Conservation (phyloP, 192 early-diverging fungal species). For the Gorgonomyces haynaldii region DNA sequence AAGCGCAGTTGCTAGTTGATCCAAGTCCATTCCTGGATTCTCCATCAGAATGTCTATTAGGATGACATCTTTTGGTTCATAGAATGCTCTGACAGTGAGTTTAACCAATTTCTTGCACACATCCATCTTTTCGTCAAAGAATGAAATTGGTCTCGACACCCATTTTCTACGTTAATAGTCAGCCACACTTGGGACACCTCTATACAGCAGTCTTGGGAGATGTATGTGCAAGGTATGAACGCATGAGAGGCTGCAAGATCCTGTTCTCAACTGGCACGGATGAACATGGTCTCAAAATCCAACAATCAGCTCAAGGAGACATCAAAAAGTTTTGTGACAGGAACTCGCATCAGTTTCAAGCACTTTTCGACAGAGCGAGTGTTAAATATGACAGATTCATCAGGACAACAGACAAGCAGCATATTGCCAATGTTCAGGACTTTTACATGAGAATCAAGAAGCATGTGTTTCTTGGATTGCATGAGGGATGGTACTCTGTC, state of each 20-base stretch:
- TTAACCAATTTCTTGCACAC: not conserved
- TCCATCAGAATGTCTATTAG: slow-evolving; percentile 52
- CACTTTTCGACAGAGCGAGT: slow-evolving; percentile 61
- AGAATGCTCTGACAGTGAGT: slow-evolving; percentile 43
- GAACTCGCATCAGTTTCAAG: slow-evolving; percentile 55
- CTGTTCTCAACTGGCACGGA: slow-evolving; percentile 75
- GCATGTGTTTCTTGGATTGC: slow-evolving; percentile 86
- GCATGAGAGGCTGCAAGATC: slow-evolving; percentile 47
- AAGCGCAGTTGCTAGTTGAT: slow-evolving; percentile 49
- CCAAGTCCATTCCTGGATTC: slow-evolving; percentile 24
- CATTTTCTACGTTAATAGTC: slow-evolving; percentile 85
- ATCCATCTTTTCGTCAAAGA: not conserved
- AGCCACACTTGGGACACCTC: slow-evolving; percentile 90
- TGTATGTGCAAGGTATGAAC: slow-evolving; percentile 11
- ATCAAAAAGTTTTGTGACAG: slow-evolving; percentile 65
- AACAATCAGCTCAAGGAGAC: slow-evolving; percentile 67
- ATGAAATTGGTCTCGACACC: slow-evolving; percentile 47
- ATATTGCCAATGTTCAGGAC: slow-evolving; percentile 52
- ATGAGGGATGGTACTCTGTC: slow-evolving; percentile 91
- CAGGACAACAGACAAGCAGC: slow-evolving; percentile 71
- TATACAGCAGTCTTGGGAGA: slow-evolving; percentile 83
- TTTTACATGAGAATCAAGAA: slow-evolving; percentile 40
- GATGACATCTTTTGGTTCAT: slow-evolving; percentile 56
- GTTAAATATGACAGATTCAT: slow-evolving; percentile 72
- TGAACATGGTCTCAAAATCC: slow-evolving; percentile 95